Conservation (phyloP, 129 eudicot species). For the Helichrysum umbraculigerum region DNA sequence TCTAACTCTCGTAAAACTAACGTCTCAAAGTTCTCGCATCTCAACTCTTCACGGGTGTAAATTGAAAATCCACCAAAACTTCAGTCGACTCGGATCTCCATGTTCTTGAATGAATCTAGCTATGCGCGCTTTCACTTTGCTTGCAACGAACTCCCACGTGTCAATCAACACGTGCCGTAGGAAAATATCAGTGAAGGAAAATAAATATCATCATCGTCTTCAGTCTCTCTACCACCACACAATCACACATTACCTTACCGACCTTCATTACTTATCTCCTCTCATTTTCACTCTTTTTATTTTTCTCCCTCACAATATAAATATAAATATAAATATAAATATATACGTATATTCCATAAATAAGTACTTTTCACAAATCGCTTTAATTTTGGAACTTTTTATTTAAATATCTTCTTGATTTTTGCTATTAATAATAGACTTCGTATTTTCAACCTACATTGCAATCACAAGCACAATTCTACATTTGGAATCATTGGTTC, state of each 20-base stretch:
- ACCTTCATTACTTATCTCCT: constrained; percentile 32
- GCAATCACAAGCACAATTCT: not conserved
- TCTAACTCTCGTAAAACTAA: too few relatives aligned
- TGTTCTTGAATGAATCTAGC: constrained; percentile 1
- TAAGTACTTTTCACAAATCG: constrained; percentile 12
- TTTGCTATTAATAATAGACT: constrained; percentile 26
- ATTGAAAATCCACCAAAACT: not conserved
- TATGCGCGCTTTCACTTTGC: constrained; percentile 27
- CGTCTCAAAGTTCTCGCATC: too few relatives aligned
- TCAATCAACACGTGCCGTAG: constrained; percentile 12
- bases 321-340: not conserved
- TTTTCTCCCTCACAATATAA: not conserved
- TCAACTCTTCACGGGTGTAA: not conserved
- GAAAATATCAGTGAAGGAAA: not conserved
- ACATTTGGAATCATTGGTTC: not conserved
- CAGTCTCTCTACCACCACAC: constrained; percentile 37
- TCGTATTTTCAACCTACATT: constrained; percentile 20
- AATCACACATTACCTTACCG: constrained; percentile 23
- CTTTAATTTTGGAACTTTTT: constrained; percentile 26
- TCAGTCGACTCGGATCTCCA: constrained; percentile 11
- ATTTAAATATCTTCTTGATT: constrained; percentile 28
- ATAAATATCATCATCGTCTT: constrained; percentile 26
- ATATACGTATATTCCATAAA: constrained; percentile 26
- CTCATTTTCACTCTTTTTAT: not conserved
- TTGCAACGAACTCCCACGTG: constrained; percentile 32